These are phyloP conservation scores for Alternaria sp. DNA, from an alignment of 2,329 filamentous ascomycete species.

Conservation along the genomic window DNA sequence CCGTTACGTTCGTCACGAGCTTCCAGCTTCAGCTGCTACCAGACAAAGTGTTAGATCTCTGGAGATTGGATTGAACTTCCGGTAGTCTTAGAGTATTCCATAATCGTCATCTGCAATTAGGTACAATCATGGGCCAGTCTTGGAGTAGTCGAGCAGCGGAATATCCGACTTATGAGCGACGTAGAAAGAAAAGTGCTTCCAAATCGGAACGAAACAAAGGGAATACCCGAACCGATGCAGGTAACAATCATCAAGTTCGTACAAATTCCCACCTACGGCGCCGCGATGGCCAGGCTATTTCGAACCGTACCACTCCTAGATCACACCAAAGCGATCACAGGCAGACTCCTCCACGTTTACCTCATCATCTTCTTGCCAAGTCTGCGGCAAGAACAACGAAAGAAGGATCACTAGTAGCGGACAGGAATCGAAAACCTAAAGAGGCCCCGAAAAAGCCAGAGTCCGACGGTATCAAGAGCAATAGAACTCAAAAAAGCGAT, in stretches of 20 bases:
- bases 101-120: background rate
- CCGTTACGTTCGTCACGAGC: background rate
- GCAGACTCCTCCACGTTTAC: background rate
- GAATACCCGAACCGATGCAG: background rate
- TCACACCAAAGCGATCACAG: background rate
- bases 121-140: slow-evolving; percentile 17
- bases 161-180: background rate
- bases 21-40: background rate
- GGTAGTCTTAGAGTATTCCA: no score
- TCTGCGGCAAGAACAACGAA: background rate
- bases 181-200: background rate
- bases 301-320: background rate
- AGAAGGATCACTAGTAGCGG: background rate
- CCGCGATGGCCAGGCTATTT: background rate
- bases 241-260: background rate
- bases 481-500: background rate
- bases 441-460: background rate
- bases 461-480: background rate
- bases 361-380: background rate
- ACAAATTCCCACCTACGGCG: background rate
- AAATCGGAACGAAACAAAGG: background rate
- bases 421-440: background rate
- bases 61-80: background rate
- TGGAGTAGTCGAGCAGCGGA: slow-evolving; percentile 7
- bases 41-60: background rate